phyloP scores from a whole-genome alignment of 495 filamentous ascomycete genomes.

The Neurospora sp. region DNA sequence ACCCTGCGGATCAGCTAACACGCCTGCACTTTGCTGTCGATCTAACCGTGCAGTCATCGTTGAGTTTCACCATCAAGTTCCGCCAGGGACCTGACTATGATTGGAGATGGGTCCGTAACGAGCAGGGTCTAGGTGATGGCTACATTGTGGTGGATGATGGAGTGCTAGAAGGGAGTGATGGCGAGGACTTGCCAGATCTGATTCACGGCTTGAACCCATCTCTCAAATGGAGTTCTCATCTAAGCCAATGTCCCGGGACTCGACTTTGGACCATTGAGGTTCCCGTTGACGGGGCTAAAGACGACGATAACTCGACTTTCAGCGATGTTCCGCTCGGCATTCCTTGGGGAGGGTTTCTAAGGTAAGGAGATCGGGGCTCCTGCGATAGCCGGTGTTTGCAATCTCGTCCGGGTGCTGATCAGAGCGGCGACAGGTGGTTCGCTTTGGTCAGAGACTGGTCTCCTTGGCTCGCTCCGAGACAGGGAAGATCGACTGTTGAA shows the following conservation, averaged over 20 bases:
- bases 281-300: constrained; percentile 41
- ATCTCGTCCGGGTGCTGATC: constrained; percentile 2
- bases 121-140: constrained; percentile 51
- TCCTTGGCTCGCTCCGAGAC: constrained; percentile 81
- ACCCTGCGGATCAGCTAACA: constrained; percentile 15
- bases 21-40: constrained; percentile 36
- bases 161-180: constrained; percentile 7
- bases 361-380: constrained; percentile 19
- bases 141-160: constrained; percentile 42
- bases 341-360: constrained; percentile 41
- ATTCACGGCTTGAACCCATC: constrained; percentile 49
- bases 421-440: constrained; percentile 50
- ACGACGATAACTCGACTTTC: constrained; percentile 41
- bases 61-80: constrained; percentile 70
- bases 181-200: constrained; percentile 45
- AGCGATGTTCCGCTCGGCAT: constrained; percentile 50
- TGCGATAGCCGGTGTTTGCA: background rate
- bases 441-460: constrained; percentile 67
- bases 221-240: constrained; percentile 43
- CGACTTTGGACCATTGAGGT: constrained; percentile 60
- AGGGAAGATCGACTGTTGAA: constrained; percentile 56
- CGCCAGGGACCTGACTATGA: constrained; percentile 39
- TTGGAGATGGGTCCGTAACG: constrained; percentile 72
- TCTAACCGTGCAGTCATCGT: constrained; percentile 31
- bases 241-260: constrained; percentile 61